phyloP scores from a whole-genome alignment of 2,329 filamentous ascomycete genomes.

The Pseudodiploospora longispora region DNA sequence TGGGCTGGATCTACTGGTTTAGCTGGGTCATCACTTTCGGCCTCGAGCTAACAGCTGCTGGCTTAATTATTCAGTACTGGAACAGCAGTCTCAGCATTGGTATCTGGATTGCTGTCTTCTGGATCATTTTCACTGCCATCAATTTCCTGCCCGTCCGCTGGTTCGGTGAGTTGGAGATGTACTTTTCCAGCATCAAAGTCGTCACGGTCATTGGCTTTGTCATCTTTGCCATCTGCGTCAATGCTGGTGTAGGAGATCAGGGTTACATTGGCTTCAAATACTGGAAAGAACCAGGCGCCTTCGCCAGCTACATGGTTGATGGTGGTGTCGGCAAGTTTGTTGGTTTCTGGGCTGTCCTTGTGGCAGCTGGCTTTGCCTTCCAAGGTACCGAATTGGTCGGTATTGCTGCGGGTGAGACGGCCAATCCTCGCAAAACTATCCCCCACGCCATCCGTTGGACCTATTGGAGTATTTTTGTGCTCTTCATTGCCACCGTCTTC shows the following conservation, averaged over 20 bases:
- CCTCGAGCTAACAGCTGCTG: conserved; percentile 64
- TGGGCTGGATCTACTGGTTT: conserved; percentile 83
- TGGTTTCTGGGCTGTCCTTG: conserved; percentile 60
- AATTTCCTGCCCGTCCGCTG: conserved; percentile 66
- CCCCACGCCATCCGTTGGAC: conserved; percentile 66
- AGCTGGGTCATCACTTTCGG: conserved; percentile 67
- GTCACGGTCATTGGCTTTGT: conserved; percentile 67
- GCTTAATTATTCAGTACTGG: conserved; percentile 73
- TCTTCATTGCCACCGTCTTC: conserved; percentile 59
- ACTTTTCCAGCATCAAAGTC: conserved; percentile 70
- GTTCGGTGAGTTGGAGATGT: conserved; percentile 74
- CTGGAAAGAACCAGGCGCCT: conserved; percentile 62
- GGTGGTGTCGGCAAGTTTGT: conserved; percentile 54
- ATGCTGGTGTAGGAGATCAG: conserved; percentile 60
- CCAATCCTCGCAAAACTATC: conserved; percentile 63
- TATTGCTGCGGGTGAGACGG: conserved; percentile 70
- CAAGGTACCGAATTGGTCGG: conserved; percentile 70
- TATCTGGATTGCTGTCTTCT: conserved; percentile 68
- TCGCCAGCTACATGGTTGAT: conserved; percentile 49
- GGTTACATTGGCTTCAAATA: conserved; percentile 69
- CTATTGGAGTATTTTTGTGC: conserved; percentile 64
- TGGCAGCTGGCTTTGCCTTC: conserved; percentile 62
- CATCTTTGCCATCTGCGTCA: conserved; percentile 68
- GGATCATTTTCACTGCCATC: conserved; percentile 57
- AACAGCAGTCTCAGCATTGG: conserved; percentile 52